Conservation (phyloP, 768 basidiomycete genomes). For the Cytidiella melzeri region DNA sequence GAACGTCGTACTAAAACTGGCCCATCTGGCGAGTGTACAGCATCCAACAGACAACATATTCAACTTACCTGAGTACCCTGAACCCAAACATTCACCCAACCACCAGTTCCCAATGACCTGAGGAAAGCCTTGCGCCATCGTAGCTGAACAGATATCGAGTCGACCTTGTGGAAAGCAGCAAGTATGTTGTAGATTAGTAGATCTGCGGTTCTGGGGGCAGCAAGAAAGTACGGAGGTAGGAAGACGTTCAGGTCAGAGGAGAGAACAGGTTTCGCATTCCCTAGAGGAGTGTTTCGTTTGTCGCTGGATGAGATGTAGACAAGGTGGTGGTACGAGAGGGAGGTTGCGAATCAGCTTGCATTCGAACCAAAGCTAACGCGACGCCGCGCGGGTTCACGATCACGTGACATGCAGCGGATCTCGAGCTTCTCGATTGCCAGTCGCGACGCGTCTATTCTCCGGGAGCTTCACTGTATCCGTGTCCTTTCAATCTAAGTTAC, state of each 20-base stretch:
- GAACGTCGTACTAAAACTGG: no score
- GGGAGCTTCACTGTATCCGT: no score
- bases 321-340: not conserved
- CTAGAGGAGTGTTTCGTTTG: no score
- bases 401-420: no score
- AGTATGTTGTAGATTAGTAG: not conserved
- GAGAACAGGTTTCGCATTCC: no score
- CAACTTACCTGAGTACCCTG: conserved; percentile 64
- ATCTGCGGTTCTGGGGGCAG: not conserved
- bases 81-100: conserved; percentile 53
- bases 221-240: not conserved
- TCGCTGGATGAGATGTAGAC: not conserved
- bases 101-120: conserved; percentile 52
- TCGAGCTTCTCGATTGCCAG: no score
- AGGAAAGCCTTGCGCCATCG: conserved; percentile 21
- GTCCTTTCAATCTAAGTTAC: no score
- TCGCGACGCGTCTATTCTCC: no score
- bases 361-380: conserved; percentile 6
- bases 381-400: conserved; percentile 10
- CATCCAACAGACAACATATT: no score
- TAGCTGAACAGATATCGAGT: not conserved
- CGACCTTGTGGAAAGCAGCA: no score
- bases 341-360: not conserved
- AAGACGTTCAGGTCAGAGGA: not conserved
- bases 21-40: no score